Conservation (phyloP, 2,329 filamentous ascomycete species). For the Leptographium galeiforme region DNA sequence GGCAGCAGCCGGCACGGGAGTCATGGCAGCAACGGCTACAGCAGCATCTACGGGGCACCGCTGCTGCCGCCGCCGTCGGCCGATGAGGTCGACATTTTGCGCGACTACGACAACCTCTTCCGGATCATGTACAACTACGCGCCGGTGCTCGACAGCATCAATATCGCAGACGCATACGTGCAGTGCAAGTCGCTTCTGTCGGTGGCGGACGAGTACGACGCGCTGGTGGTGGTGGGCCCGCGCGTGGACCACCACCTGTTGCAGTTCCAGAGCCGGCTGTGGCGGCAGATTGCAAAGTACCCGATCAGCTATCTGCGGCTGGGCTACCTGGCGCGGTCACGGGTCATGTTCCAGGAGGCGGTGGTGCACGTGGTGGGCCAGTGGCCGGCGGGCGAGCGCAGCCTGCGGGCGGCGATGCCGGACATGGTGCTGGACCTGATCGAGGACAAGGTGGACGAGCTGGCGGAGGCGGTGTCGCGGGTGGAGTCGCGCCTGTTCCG, state of each 20-base stretch:
- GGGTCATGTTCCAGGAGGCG: constrained; percentile 75
- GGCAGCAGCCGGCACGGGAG: constrained; percentile 18
- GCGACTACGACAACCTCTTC: constrained; percentile 92
- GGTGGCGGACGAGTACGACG: constrained; percentile 90
- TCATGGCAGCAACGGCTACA: not conserved
- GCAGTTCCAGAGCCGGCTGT: constrained; percentile 79
- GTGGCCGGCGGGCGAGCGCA: constrained; percentile 72
- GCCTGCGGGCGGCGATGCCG: constrained; percentile 61
- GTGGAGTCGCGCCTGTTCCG: constrained; percentile 75
- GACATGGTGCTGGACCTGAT: constrained; percentile 74
- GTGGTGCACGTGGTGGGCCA: constrained; percentile 89
- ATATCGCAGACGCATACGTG: constrained; percentile 84
- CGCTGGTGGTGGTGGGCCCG: constrained; percentile 72
- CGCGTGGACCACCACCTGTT: constrained; percentile 88
- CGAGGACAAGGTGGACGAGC: constrained; percentile 86
- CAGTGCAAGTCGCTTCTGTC: constrained; percentile 84
- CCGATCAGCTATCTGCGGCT: constrained; percentile 84
- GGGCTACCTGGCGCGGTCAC: constrained; percentile 71
- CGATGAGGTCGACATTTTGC: constrained; percentile 61
- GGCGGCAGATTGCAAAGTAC: constrained; percentile 95
- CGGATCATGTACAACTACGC: constrained; percentile 92
- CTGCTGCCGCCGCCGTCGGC: constrained; percentile 32
- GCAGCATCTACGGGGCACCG: constrained; percentile 8
- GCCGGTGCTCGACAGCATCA: constrained; percentile 67
- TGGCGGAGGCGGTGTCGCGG: constrained; percentile 68